A percentile compares a stretch with the other conserved stretches of the same genome.
phyloP scores from a whole-genome alignment of 768 basidiomycete species.

The Leccinum variicolor region DNA sequence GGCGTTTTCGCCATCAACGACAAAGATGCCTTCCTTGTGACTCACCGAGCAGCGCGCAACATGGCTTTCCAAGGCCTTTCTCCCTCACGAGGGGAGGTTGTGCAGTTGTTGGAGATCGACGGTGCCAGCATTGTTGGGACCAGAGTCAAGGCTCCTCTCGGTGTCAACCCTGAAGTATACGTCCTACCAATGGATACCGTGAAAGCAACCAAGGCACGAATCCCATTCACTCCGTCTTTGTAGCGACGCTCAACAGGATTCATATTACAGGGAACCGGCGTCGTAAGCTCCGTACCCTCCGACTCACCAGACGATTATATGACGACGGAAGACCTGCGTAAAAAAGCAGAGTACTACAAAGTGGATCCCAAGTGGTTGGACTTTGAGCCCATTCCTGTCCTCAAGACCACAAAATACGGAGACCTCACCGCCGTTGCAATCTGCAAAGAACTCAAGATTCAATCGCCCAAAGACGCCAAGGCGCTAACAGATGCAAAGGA shows the following conservation, averaged over 20 bases:
- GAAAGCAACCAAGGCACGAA: constrained; percentile 79
- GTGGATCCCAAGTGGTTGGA: constrained; percentile 87
- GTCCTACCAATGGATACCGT: constrained; percentile 99
- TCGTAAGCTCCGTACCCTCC: constrained; percentile 96
- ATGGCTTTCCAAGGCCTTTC: constrained; percentile 95
- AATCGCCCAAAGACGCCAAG: constrained; percentile 91
- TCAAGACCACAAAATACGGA: constrained; percentile 90
- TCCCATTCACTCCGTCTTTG: neutral
- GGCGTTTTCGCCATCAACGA: constrained; percentile 88
- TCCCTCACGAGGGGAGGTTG: constrained; percentile 64
- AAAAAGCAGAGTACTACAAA: constrained; percentile 96
- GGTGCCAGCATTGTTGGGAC: constrained; percentile 84
- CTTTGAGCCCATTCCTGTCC: constrained; percentile 82
- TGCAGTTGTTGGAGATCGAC: constrained; percentile 72
- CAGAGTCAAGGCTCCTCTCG: constrained; percentile 84
- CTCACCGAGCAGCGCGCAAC: constrained; percentile 89
- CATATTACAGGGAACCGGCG: constrained; percentile 79
- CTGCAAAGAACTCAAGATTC: constrained; percentile 87
- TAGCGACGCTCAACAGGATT: constrained; percentile 2
- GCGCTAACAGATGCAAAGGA: constrained; percentile 96
- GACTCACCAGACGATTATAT: constrained; percentile 97
- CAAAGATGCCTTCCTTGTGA: constrained; percentile 85
- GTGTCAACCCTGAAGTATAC: constrained; percentile 81
- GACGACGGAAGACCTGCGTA: constrained; percentile 86
- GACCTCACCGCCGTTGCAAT: constrained; percentile 83